These are phyloP conservation scores for Carex kokanica DNA, from an alignment of 176 grass and related monocot species.

Conservation along the genomic window DNA sequence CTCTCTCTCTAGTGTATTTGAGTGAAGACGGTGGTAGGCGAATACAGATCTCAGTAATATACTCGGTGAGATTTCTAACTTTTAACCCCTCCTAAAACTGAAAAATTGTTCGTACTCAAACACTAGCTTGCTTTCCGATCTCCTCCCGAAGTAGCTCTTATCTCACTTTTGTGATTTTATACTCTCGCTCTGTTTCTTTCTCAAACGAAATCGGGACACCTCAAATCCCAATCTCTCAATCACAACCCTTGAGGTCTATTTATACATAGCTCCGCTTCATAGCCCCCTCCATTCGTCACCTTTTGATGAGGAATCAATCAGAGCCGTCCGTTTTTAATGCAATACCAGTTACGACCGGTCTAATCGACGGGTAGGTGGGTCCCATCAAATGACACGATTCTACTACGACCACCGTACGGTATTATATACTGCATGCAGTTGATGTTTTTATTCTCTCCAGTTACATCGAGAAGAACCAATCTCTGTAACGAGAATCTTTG, in stretches of 20 bases:
- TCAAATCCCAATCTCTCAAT: neutral
- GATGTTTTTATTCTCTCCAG: conserved; percentile 6
- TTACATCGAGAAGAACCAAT: neutral
- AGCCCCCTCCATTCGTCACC: conserved; percentile 10
- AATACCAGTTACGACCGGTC: conserved; percentile 13
- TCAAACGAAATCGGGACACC: neutral
- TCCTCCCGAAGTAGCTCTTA: neutral
- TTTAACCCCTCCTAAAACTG: neutral
- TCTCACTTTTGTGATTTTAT: neutral
- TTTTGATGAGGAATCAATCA: conserved; percentile 6
- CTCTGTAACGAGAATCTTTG: neutral
- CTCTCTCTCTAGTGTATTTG: neutral
- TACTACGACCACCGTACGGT: neutral
- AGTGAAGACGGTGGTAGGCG: neutral
- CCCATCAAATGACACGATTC: neutral
- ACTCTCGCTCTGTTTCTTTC: neutral
- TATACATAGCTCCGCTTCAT: conserved; percentile 5
- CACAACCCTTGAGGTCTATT: neutral
- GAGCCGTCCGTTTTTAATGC: conserved; percentile 19
- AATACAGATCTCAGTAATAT: conserved; percentile 15
- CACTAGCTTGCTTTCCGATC: conserved; percentile 3
- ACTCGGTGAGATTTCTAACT: neutral
- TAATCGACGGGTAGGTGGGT: conserved; percentile 11
- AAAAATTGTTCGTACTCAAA: neutral
- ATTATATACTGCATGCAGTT: neutral